Percentiles rank a stretch among this genome's conserved stretches.
phyloP scores from a whole-genome alignment of 805 yeast species.

The Barnettozyma siamensis region DNA sequence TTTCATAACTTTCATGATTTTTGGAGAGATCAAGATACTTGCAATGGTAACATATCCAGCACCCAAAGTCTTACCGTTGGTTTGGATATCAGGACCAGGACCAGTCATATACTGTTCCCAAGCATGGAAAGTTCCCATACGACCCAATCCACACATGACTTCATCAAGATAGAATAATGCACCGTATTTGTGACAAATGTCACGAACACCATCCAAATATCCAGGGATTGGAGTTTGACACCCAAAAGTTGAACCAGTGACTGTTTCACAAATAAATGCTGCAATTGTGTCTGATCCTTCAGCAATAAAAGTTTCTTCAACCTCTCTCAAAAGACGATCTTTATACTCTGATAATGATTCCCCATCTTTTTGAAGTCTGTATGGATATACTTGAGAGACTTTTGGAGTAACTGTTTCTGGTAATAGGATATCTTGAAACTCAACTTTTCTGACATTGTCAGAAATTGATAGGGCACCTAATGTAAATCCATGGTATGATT shows the following conservation, averaged over 20 bases:
- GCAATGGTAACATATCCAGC: conserved; percentile 46
- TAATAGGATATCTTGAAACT: conserved; percentile 27
- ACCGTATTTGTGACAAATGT: conserved; percentile 45
- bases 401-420: conserved; percentile 24
- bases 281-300: conserved; percentile 40
- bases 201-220: conserved; percentile 40
- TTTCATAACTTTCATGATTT: conserved; percentile 31
- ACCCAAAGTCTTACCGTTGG: conserved; percentile 44
- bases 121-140: conserved; percentile 42
- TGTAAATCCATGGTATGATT: conserved; percentile 46
- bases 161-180: conserved; percentile 46
- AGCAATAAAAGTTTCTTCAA: conserved; percentile 36
- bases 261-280: conserved; percentile 41
- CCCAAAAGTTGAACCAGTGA: conserved; percentile 43
- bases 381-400: conserved; percentile 26
- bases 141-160: conserved; percentile 52
- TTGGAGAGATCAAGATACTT: conserved; percentile 34
- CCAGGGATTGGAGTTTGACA: conserved; percentile 38
- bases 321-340: conserved; percentile 32
- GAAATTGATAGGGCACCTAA: conserved; percentile 40
- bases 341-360: conserved; percentile 37
- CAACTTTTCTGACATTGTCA: conserved; percentile 33
- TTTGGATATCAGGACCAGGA: conserved; percentile 41
- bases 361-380: conserved; percentile 23
- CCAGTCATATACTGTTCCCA: conserved; percentile 36